A percentile compares a stretch with the other conserved stretches of the same genome.
These are phyloP conservation scores for Tripidium arundinaceum DNA, from an alignment of 202 grass and related monocot genomes.

Conservation along the genomic window DNA sequence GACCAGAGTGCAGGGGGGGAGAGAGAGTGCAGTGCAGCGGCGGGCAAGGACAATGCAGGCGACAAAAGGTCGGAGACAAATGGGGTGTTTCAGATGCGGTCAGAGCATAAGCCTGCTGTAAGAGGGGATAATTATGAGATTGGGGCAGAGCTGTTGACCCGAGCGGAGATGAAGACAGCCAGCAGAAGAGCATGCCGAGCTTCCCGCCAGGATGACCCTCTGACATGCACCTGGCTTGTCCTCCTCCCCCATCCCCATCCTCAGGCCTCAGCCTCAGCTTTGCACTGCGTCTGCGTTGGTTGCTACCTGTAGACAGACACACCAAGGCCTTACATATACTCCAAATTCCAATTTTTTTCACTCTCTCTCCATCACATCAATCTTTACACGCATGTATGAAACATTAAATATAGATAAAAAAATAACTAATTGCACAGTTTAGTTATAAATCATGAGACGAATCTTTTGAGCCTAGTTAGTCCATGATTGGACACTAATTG, in stretches of 20 bases:
- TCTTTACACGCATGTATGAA: too few relatives aligned
- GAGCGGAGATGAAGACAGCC: slow-evolving; percentile 40
- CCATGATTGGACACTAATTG: too few relatives aligned
- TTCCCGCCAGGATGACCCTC: slow-evolving; percentile 42
- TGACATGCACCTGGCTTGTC: slow-evolving; percentile 52
- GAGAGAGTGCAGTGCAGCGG: background rate
- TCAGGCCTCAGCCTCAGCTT: background rate
- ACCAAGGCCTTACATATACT: too few relatives aligned
- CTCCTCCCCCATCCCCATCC: background rate
- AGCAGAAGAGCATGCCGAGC: slow-evolving; percentile 46
- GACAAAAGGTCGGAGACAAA: slow-evolving; percentile 61
- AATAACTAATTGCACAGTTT: too few relatives aligned
- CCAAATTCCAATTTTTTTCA: too few relatives aligned
- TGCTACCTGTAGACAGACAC: too few relatives aligned
- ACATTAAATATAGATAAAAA: too few relatives aligned
- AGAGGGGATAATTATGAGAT: slow-evolving; percentile 55
- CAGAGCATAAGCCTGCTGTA: slow-evolving; percentile 49
- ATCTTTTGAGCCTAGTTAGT: too few relatives aligned
- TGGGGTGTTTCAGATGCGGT: slow-evolving; percentile 39
- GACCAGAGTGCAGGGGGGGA: background rate
- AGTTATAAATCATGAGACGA: too few relatives aligned
- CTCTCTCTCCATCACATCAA: too few relatives aligned
- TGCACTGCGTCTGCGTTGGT: background rate
- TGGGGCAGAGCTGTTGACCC: slow-evolving; percentile 54
- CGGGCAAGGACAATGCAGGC: slow-evolving; percentile 1